Evolutionary conservation across 2,329 filamentous ascomycete species (phyloP).

Genomic region (Arachnomyces sp.): DNA sequence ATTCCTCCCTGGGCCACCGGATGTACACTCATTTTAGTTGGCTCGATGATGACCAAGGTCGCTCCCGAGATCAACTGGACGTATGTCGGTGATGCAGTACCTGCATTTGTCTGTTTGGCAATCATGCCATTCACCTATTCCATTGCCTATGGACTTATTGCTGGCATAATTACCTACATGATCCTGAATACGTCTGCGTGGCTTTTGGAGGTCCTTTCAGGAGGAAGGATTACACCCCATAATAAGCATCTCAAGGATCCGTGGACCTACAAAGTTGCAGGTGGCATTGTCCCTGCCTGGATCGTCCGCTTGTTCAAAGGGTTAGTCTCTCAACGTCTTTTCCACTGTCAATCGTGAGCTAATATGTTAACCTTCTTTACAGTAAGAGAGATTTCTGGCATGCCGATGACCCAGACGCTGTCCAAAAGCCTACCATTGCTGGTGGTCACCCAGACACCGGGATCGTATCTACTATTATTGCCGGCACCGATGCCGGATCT

Average conservation of each 20-base stretch:
- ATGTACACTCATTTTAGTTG: constrained; percentile 78
- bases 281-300: constrained; percentile 71
- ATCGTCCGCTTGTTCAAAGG: constrained; percentile 55
- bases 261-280: constrained; percentile 71
- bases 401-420: constrained; percentile 21
- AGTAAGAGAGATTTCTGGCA: constrained; percentile 67
- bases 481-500: too few species aligned
- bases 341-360: constrained; percentile 2
- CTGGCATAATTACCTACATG: constrained; percentile 68
- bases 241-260: constrained; percentile 71
- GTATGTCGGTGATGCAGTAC: constrained; percentile 75
- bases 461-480: too few species aligned
- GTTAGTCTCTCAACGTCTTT: constrained; percentile 3
- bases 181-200: constrained; percentile 66
- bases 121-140: constrained; percentile 88
- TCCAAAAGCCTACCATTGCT: too few species aligned
- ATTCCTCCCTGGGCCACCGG: constrained; percentile 87
- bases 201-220: constrained; percentile 57
- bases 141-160: constrained; percentile 80
- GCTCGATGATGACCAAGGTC: constrained; percentile 75
- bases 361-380: constrained; percentile 1
- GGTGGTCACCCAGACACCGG: too few species aligned
- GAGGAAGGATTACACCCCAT: constrained; percentile 63
- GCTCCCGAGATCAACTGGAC: constrained; percentile 82
- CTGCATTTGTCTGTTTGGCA: constrained; percentile 74